Evolutionary conservation across 805 yeast genomes (phyloP), one percentile per base, ranked within the genome.

Genomic region (Cyberlindnera bimundalis): DNA sequence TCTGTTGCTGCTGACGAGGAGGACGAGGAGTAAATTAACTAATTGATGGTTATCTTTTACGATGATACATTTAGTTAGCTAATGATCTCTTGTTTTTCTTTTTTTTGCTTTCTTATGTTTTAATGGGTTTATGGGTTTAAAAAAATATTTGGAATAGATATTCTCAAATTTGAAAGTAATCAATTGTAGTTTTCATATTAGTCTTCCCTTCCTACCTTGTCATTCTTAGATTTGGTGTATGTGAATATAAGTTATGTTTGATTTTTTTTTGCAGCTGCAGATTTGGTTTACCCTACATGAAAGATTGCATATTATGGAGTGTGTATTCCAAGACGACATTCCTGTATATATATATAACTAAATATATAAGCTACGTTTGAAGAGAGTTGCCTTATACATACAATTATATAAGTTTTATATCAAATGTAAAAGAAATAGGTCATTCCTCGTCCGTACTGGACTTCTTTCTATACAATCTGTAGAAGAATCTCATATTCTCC

Each of bases 1-100:
- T 88, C 95, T 73, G 93, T 91, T 71, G 89, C 91, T 64, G 91
- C 86, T 63, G 96, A 90, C 65, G 97, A 90, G 66, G 96, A 85
- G 70, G 95, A 84, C 61, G 96, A 87, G 65, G 96, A 89, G 71
- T 88, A 87, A 73, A 66, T 68, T 28, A 31, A 38, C 25, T 43
- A 44, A 46, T 50, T 51, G 49, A 43, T 44, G 45, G 39, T 43
- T 46, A 46, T 33, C 40, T 25, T 23, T 21, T 23, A 18, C 29
- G 42, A 35, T 38, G 23, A 38, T 32, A n/a, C 44, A 35, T 44
- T 42, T 48, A 46, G 44, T 46, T 47, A 46, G 34, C 40, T 37
- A 35, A 21, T 43, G 39, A 29, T 29, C 24, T 18, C 29, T 33
- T 38, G 33, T 40, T 34, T 37, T 34, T 39, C 41, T 40, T 43